Percentiles rank a stretch among this genome's conserved stretches.
phyloP scores from a whole-genome alignment of 73 alveolate genomes.

The Tetrahymena borealis region DNA sequence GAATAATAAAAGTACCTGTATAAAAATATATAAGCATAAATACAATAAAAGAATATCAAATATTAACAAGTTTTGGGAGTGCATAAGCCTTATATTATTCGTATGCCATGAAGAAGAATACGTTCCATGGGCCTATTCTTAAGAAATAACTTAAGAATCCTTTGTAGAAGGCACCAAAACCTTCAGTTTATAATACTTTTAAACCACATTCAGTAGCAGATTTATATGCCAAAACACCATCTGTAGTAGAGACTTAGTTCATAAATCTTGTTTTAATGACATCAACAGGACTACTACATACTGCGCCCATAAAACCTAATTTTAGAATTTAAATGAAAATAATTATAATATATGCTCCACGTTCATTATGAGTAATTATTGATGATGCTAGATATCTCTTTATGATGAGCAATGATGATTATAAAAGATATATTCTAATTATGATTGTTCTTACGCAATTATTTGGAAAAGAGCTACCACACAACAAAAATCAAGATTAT shows the following conservation, averaged over 20 bases:
- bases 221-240: constrained; percentile 17
- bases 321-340: background rate
- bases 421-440: too few species aligned
- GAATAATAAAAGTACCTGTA: background rate
- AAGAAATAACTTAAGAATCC: constrained; percentile 39
- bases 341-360: background rate
- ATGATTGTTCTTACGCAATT: too few species aligned
- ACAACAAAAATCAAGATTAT: too few species aligned
- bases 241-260: constrained; percentile 13
- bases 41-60: background rate
- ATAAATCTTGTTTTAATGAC: constrained; percentile 39
- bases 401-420: background rate
- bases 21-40: background rate
- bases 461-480: too few species aligned
- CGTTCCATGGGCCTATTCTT: constrained; percentile 42
- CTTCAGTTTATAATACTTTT: constrained; percentile 37
- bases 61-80: background rate
- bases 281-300: constrained; percentile 39
- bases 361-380: background rate
- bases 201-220: constrained; percentile 28
- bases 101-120: constrained; percentile 26
- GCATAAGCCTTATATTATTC: constrained; percentile 19
- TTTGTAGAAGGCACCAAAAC: constrained; percentile 38
- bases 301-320: constrained; percentile 35
- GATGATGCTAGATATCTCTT: background rate